These are phyloP conservation scores for Cercospora zeina DNA, from an alignment of 2,329 filamentous ascomycete species.

Conservation along the genomic window DNA sequence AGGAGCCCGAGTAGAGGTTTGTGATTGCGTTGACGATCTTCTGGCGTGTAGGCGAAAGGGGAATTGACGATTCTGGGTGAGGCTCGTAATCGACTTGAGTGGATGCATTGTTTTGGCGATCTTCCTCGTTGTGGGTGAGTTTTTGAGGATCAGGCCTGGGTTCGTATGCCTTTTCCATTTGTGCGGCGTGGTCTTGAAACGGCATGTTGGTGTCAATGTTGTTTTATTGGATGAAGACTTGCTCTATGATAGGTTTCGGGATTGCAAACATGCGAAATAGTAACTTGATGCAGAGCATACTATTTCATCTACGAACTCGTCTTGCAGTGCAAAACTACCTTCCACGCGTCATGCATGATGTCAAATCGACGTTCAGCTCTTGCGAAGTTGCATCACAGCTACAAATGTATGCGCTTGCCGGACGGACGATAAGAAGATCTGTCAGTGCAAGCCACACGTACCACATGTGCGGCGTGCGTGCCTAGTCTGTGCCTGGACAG, in stretches of 20 bases:
- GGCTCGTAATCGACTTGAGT: conserved; percentile 48
- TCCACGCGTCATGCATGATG: conserved; percentile 7
- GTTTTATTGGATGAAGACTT: neutral
- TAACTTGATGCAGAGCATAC: neutral
- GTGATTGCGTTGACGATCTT: conserved; percentile 48
- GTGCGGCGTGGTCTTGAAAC: conserved; percentile 7
- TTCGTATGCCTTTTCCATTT: conserved; percentile 5
- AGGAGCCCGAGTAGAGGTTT: conserved; percentile 48
- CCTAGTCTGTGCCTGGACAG: no score
- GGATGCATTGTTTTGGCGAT: conserved; percentile 30
- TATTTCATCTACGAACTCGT: neutral
- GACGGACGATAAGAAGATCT: no score
- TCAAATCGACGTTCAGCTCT: neutral
- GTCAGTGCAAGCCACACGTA: neutral
- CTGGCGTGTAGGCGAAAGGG: conserved; percentile 42
- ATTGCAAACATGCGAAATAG: neutral
- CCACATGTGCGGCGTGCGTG: no score
- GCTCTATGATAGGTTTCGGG: neutral
- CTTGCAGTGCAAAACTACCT: neutral
- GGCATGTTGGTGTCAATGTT: neutral
- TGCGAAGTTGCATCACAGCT: neutral
- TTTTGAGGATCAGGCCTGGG: conserved; percentile 32
- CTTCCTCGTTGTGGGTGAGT: conserved; percentile 36
- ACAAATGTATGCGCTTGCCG: neutral
- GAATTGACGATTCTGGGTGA: conserved; percentile 42